Conservation (phyloP, 2,329 filamentous ascomycete species). For the Clarireedia monteithiana region DNA sequence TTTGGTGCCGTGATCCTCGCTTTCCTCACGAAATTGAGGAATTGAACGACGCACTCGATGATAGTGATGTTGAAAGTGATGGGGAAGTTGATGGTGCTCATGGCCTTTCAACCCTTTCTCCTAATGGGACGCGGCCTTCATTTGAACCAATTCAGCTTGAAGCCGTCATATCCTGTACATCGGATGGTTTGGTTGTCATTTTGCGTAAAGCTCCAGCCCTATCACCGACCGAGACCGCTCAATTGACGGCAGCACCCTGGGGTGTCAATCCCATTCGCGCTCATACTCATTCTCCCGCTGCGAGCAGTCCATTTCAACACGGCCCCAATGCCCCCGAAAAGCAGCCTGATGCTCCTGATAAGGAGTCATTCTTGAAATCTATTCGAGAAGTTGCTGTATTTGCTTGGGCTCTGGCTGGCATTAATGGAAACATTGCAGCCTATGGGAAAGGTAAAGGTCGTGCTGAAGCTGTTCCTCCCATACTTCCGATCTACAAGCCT, state of each 20-base stretch:
- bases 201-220: constrained; percentile 65
- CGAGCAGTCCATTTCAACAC: constrained; percentile 37
- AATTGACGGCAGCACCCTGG: constrained; percentile 74
- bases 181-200: constrained; percentile 78
- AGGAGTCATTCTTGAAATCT: constrained; percentile 64
- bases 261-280: constrained; percentile 56
- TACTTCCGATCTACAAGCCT: constrained; percentile 52
- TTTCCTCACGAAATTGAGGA: constrained; percentile 38
- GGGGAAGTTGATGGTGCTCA: constrained; percentile 2
- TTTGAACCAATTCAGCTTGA: constrained; percentile 60
- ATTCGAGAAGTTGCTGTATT: constrained; percentile 85
- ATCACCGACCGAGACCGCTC: constrained; percentile 47
- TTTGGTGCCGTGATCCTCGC: constrained; percentile 72
- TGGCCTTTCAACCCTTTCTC: neutral
- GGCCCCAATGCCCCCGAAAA: constrained; percentile 34
- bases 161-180: constrained; percentile 86
- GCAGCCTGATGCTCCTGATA: constrained; percentile 44
- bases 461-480: constrained; percentile 55
- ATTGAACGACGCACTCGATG: constrained; percentile 35
- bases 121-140: constrained; percentile 17
- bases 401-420: constrained; percentile 73
- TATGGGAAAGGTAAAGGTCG: constrained; percentile 54
- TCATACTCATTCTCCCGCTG: constrained; percentile 28
- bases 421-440: constrained; percentile 65
- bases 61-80: constrained; percentile 31